Conservation (phyloP, 1,139 yeast genomes). For the Blastobotrys persicus region DNA sequence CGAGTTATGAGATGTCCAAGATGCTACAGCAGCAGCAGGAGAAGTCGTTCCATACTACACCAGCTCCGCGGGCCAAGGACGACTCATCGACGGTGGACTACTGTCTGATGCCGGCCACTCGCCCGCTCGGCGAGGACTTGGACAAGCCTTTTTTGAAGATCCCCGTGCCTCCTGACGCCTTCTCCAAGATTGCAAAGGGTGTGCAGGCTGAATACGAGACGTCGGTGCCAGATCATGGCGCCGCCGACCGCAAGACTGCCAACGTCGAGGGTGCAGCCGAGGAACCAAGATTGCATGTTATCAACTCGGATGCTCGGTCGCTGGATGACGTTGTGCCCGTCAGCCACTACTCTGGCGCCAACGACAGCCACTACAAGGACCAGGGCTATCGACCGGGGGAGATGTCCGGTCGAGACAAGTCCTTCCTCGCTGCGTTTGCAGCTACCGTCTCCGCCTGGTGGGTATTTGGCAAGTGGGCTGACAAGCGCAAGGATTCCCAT, state of each 20-base stretch:
- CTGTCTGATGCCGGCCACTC: slow-evolving; percentile 11
- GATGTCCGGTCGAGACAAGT: slow-evolving; percentile 32
- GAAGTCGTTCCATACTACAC: slow-evolving; percentile 7
- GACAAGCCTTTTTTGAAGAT: slow-evolving; percentile 36
- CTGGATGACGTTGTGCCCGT: slow-evolving; percentile 16
- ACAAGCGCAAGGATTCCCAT: not conserved
- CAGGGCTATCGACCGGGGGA: slow-evolving; percentile 11
- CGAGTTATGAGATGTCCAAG: slow-evolving; percentile 35
- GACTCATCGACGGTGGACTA: slow-evolving; percentile 12
- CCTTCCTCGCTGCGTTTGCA: slow-evolving; percentile 32
- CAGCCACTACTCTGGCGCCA: slow-evolving; percentile 13
- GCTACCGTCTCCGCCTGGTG: slow-evolving; percentile 39
- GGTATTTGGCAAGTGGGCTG: slow-evolving; percentile 26
- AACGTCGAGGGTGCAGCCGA: slow-evolving; percentile 10
- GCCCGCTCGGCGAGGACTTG: slow-evolving; percentile 11
- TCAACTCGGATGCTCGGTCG: slow-evolving; percentile 16
- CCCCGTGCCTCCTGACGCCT: slow-evolving; percentile 40
- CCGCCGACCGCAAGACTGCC: slow-evolving; percentile 21
- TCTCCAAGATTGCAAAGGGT: slow-evolving; percentile 22
- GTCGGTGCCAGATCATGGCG: slow-evolving; percentile 30
- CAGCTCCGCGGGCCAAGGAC: slow-evolving; percentile 19
- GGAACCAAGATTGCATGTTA: slow-evolving; percentile 10
- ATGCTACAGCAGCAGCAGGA: slow-evolving; percentile 9
- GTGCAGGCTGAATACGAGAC: slow-evolving; percentile 28
- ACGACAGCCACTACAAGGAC: slow-evolving; percentile 7